Evolutionary conservation across 1,139 yeast species (phyloP).

Genomic region (Kodamaea sp.): DNA sequence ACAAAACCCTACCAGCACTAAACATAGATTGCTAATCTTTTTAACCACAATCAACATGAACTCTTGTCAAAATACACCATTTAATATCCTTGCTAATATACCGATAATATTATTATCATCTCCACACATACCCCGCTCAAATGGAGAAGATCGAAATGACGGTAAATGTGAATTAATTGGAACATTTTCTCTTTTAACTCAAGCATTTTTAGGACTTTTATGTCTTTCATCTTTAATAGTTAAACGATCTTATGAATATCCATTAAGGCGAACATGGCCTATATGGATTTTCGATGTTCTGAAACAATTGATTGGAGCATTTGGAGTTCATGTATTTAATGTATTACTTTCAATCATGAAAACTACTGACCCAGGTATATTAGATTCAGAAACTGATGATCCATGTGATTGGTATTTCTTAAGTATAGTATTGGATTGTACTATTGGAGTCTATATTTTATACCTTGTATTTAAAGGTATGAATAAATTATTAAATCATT

Average conservation of each 20-base stretch:
- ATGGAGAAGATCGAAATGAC: constrained; percentile 6
- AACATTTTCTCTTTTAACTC: constrained; percentile 66
- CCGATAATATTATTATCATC: constrained; percentile 9
- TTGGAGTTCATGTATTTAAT: constrained; percentile 78
- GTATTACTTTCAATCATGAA: constrained; percentile 66
- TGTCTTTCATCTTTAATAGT: constrained; percentile 71
- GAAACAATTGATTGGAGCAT: constrained; percentile 83
- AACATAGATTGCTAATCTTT: background rate
- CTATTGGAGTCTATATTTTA: constrained; percentile 87
- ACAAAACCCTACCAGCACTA: too few species aligned
- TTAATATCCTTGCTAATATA: constrained; percentile 9
- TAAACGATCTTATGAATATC: constrained; percentile 76
- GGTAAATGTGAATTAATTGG: constrained; percentile 63
- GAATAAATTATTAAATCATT: constrained; percentile 38
- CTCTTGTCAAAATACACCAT: constrained; percentile 8
- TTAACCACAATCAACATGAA: constrained; percentile 1
- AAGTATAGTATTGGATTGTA: constrained; percentile 84
- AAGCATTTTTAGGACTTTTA: constrained; percentile 63
- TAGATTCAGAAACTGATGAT: constrained; percentile 27
- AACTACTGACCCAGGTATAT: constrained; percentile 6
- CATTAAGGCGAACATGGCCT: constrained; percentile 76
- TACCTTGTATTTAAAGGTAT: constrained; percentile 49
- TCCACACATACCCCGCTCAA: too few species aligned
- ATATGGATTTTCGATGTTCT: constrained; percentile 90
- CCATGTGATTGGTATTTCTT: constrained; percentile 93